These are phyloP conservation scores for Ophiocordyceps unilateralis DNA, from an alignment of 2,329 filamentous ascomycete genomes.

Conservation along the genomic window DNA sequence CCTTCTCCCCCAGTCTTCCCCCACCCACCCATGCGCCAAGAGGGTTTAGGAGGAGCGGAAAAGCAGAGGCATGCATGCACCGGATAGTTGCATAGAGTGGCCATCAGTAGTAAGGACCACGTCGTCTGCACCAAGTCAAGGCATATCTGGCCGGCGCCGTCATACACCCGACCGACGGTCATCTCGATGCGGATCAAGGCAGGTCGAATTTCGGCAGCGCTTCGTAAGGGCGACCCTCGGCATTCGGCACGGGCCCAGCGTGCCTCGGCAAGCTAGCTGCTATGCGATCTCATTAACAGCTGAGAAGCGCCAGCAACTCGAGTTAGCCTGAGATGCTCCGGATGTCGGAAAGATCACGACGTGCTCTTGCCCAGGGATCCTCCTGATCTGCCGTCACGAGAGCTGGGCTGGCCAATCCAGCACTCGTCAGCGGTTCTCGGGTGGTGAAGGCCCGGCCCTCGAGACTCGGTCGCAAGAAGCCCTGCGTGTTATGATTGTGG, in stretches of 20 bases:
- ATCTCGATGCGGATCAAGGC: not conserved
- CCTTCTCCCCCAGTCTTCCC: not conserved
- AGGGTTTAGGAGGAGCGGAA: not conserved
- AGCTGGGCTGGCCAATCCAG: constrained; percentile 43
- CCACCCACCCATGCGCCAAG: not conserved
- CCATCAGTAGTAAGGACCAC: not conserved
- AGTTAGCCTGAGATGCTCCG: constrained; percentile 20
- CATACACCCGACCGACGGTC: not conserved
- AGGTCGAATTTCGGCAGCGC: not conserved
- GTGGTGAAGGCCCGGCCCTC: constrained; percentile 54
- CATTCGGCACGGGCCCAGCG: not conserved
- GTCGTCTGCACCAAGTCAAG: not conserved
- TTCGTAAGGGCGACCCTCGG: not conserved
- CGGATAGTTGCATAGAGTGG: not conserved
- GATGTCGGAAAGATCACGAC: constrained; percentile 23
- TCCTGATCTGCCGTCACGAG: constrained; percentile 27
- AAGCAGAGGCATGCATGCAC: not conserved
- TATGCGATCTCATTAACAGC: constrained; percentile 13
- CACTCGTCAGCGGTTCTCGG: constrained; percentile 37
- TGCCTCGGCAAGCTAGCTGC: constrained; percentile 3
- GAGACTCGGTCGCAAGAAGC: constrained; percentile 20
- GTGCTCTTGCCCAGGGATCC: constrained; percentile 33
- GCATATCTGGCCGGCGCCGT: not conserved
- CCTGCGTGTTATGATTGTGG: constrained; percentile 19
- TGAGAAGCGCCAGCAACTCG: constrained; percentile 5